Base-by-base conservation (phyloP, 768 basidiomycete species). In the Auricularia auricula-judae region DNA sequence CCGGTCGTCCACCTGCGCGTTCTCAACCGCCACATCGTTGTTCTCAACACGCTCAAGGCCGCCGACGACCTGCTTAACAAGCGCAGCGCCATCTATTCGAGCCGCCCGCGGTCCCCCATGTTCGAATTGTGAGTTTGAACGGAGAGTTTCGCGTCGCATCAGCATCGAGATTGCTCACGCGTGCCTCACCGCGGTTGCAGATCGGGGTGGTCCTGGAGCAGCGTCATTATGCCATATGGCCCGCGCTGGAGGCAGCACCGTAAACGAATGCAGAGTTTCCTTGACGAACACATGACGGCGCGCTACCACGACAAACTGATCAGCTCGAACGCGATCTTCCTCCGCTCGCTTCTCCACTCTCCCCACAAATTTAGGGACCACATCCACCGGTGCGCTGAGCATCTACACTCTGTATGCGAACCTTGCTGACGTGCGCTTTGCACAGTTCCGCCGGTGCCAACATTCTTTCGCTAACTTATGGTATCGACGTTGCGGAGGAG, bases 31-130 rank as follows among this genome's bases (percentile, higher is more conserved):
- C 70, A 70, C 59, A 63, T 69, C 16, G 43, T 75, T 23, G 58
- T 75, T 12, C 54, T 75, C 47, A 77, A 76, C 67, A 71, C 69
- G 33, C 69, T 70, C 54, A 69, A 70, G 59, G 68, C 71, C 18
- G 75, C 72, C 1, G 62, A 56, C 5, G 80, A 81, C 10, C 70
- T 81, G 10, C 68, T 80, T 16, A 76, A 78, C 21, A 74, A 74
- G 44, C 73, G 75, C 16, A 67, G 67, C 33, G 60, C 43, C 12
- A 69, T 72, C 42, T 74, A 72, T 64, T 72, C 71, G 3, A 67
- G 66, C 67, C 66, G 74, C 67, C 73, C 74, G 3, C 42, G 62
- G 36, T 60, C 47, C 12, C 43, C 64, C 4, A 65, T 67, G 64
- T n/a, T 66, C 21, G 47, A 51, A 18, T 18, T 51, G 47, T 51